Base-by-base conservation (phyloP, 345 rosid species). In the Odontarrhena argentea region DNA sequence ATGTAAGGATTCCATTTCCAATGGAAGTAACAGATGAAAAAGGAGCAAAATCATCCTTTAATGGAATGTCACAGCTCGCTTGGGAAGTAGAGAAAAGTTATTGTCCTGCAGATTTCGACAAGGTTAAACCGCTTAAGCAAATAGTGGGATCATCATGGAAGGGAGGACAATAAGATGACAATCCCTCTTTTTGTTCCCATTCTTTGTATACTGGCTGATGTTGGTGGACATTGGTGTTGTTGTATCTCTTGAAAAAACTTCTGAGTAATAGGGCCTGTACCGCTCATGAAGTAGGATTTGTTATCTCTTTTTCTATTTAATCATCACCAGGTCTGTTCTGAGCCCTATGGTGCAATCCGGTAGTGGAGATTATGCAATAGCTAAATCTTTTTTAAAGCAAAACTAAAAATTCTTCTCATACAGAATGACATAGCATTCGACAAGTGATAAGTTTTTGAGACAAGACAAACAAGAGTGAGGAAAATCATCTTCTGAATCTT, bases 81-180 rank as follows among this genome's bases (percentile, higher is more conserved):
- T 89, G 98, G 98, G 98, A 92, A 80, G 88, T 87, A 47, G 98
- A 89, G 77, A 92, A 86, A 71, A 82, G 84, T 67, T 83, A 78
- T 70, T 75, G 74, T 14, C 67, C 65, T 1, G 77, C 82, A 0
- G 82, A 82, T 49, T 83, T 87, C 65, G 10, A 78, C 71, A 92
- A 86, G 82, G 96, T 86, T 45, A 85, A 78, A 65, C 82, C 81
- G 40, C 63, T 87, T 68, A 92, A 86, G 77, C 87, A 67, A 74
- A 75, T 87, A n/a, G 47, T 45, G 3, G 63, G 71, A 50, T 65
- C 71, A 58, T 50, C 71, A 8, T 61, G 75, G 8, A 60, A 44
- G 22, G 45, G 66, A 68, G 52, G 74, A 63, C 67, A 62, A 59
- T 50, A 43, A 49, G 14, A 0, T 2, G 48, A 0, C 5, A 28